A percentile compares a stretch with the other conserved stretches of the same genome.
phyloP scores from a whole-genome alignment of 2,329 filamentous ascomycete species.

The Penicillium hordei region DNA sequence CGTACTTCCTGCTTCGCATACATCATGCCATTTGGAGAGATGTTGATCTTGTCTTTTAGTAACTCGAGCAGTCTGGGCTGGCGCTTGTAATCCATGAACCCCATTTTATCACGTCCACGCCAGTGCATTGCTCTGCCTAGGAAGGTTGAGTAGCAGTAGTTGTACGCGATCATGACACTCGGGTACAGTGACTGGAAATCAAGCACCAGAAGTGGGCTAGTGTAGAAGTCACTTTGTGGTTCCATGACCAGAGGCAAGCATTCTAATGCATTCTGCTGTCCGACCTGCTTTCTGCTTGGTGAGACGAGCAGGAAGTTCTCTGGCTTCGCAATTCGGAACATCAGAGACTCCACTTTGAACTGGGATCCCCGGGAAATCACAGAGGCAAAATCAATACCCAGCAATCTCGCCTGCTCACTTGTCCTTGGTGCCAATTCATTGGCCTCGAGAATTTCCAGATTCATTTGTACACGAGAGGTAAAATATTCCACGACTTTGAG shows the following conservation, averaged over 20 bases:
- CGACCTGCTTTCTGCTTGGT: slow-evolving; percentile 87
- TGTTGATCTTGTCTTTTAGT: slow-evolving; percentile 81
- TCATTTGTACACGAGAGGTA: slow-evolving; percentile 69
- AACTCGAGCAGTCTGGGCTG: slow-evolving; percentile 73
- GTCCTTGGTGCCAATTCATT: slow-evolving; percentile 88
- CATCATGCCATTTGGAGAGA: slow-evolving; percentile 95
- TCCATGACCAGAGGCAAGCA: slow-evolving; percentile 97
- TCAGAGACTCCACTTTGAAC: slow-evolving; percentile 97
- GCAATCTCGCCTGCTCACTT: slow-evolving; percentile 86
- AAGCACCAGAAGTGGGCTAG: slow-evolving; percentile 80
- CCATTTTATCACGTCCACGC: slow-evolving; percentile 93
- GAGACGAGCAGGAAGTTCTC: slow-evolving; percentile 91
- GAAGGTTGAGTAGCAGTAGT: slow-evolving; percentile 97
- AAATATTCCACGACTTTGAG: slow-evolving; percentile 78
- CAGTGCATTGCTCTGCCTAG: slow-evolving; percentile 81
- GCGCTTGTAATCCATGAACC: slow-evolving; percentile 82
- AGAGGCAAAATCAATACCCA: slow-evolving; percentile 95
- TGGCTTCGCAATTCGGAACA: slow-evolving; percentile 97
- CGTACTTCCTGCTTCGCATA: slow-evolving; percentile 82
- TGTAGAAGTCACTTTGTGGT: slow-evolving; percentile 92
- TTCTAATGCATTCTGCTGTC: slow-evolving; percentile 88
- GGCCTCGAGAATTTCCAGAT: slow-evolving; percentile 85
- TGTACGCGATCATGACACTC: slow-evolving; percentile 98
- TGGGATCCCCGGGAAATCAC: slow-evolving; percentile 94
- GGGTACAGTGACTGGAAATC: slow-evolving; percentile 97